Evolutionary conservation across 345 rosid genomes (phyloP).

Genomic region (Populus pruinosa): DNA sequence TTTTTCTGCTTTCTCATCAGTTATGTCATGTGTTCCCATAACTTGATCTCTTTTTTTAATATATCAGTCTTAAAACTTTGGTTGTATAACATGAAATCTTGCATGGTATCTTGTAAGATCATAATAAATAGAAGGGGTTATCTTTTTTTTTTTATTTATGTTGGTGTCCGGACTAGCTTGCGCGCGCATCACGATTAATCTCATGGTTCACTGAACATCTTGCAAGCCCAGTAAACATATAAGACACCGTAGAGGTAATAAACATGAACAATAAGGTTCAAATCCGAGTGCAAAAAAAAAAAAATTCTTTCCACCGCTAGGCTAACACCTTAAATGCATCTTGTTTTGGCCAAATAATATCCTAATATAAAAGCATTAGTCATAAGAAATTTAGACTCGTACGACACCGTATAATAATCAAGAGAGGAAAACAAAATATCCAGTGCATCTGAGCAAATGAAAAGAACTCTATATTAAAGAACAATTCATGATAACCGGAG

Average conservation of each 20-base stretch:
- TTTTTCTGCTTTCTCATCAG: background rate
- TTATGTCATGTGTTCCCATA: background rate
- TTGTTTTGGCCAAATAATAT: background rate
- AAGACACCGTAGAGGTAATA: too few relatives aligned
- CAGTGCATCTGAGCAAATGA: too few relatives aligned
- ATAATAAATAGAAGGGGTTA: background rate
- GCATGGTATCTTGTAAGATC: background rate
- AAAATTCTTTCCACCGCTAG: too few relatives aligned
- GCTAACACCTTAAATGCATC: too few relatives aligned
- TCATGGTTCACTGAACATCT: too few relatives aligned
- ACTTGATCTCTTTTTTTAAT: background rate
- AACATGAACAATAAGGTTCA: too few relatives aligned
- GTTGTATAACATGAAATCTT: background rate
- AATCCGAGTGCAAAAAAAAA: too few relatives aligned
- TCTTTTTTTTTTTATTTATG: too few relatives aligned
- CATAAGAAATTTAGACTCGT: background rate
- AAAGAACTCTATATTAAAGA: background rate
- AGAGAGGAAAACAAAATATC: background rate
- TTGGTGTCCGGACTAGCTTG: too few relatives aligned
- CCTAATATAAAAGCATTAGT: background rate
- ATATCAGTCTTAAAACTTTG: background rate
- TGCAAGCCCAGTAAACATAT: too few relatives aligned
- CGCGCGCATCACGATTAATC: too few relatives aligned
- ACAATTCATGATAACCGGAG: too few relatives aligned
- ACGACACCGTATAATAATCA: background rate